phyloP scores from a whole-genome alignment of 1,284 basidiomycete genomes.

The Moesziomyces parantarcticus region DNA sequence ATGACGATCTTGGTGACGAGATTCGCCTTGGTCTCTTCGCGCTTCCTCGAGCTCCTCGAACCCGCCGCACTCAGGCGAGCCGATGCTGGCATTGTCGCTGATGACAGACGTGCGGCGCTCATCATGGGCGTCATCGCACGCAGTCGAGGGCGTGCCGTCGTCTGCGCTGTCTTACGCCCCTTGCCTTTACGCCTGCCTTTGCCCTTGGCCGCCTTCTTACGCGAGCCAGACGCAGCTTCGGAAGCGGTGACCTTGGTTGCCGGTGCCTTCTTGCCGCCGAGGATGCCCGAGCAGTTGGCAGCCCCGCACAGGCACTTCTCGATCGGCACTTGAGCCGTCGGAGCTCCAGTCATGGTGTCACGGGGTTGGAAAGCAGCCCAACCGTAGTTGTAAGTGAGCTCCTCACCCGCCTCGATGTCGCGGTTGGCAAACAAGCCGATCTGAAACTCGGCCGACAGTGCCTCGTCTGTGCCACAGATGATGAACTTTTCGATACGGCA shows the following conservation, averaged over 20 bases:
- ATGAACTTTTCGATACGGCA: conserved; percentile 63
- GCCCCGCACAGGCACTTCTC: conserved; percentile 57
- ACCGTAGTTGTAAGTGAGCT: conserved; percentile 65
- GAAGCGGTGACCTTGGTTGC: conserved; percentile 5
- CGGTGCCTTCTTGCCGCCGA: conserved; percentile 55
- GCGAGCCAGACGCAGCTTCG: conserved; percentile 12
- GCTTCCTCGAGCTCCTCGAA: conserved; percentile 5
- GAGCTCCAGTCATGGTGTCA: conserved; percentile 43
- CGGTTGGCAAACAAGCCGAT: conserved; percentile 61
- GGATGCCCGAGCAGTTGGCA: conserved; percentile 52
- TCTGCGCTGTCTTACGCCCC: conserved; percentile 7
- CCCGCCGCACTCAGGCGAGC: conserved; percentile 3
- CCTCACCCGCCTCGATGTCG: conserved; percentile 62
- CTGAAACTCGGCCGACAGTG: conserved; percentile 59
- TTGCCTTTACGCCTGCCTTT: conserved; percentile 18
- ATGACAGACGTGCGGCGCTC: conserved; percentile 19
- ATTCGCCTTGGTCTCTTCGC: conserved; percentile 16
- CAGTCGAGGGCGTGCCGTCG: conserved; percentile 12
- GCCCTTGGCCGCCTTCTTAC: conserved; percentile 32
- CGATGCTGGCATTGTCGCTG: conserved; percentile 24
- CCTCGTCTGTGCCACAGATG: conserved; percentile 60
- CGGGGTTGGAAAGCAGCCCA: conserved; percentile 57
- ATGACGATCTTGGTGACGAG: conserved; percentile 21
- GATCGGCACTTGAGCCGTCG: conserved; percentile 21
- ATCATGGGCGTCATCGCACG: conserved; percentile 26